Conservation (phyloP, 331 rosid species). For the Phaseolus coccineus region DNA sequence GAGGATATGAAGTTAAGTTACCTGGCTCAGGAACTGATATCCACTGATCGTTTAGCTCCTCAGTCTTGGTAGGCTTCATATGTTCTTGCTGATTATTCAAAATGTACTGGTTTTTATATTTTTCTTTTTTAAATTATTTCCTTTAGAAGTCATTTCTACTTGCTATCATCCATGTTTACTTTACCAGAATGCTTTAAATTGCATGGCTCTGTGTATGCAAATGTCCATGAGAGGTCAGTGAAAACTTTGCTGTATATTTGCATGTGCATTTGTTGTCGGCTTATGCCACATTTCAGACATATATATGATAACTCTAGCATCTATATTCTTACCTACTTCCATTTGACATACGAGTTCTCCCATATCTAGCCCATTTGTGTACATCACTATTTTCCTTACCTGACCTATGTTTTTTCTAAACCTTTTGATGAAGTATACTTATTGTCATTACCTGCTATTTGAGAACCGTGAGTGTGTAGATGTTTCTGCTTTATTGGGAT, state of each 20-base stretch:
- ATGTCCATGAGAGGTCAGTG: background rate
- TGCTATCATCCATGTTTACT: constrained; percentile 6
- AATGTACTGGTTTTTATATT: constrained; percentile 9
- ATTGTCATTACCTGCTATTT: constrained; percentile 14
- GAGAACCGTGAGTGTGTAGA: background rate
- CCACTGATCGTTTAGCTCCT: constrained; percentile 95
- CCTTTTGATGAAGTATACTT: background rate
- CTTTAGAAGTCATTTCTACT: background rate
- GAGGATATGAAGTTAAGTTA: constrained; percentile 98
- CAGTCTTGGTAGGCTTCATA: constrained; percentile 81
- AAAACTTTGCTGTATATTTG: constrained; percentile 18
- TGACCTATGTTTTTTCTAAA: constrained; percentile 16
- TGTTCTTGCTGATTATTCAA: constrained; percentile 28
- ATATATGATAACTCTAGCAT: background rate
- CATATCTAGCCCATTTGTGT: background rate
- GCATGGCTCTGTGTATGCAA: background rate
- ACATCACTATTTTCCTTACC: background rate
- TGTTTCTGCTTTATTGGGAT: constrained; percentile 23
- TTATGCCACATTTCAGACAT: constrained; percentile 26
- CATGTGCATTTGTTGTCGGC: constrained; percentile 26
- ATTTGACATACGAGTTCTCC: constrained; percentile 26
- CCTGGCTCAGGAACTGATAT: constrained; percentile 88
- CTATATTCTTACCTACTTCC: constrained; percentile 29
- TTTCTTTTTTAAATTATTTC: background rate
- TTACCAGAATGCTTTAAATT: constrained; percentile 11